Percentiles rank a stretch among this genome's conserved stretches.
Conservation (phyloP, 768 basidiomycete genomes). For the Pholiota molesta region DNA sequence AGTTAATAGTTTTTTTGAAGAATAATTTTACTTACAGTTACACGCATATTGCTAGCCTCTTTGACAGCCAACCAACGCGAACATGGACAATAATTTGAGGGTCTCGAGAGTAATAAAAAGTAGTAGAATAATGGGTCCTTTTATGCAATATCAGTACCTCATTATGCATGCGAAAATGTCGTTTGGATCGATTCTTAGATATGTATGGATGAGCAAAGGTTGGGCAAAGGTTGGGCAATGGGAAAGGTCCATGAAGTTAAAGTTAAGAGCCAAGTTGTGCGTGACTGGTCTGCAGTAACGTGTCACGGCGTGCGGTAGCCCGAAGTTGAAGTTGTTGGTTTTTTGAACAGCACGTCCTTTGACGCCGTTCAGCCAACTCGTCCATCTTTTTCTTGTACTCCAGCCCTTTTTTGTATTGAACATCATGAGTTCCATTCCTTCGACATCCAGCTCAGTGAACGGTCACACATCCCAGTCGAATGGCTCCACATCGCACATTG, state of each 20-base stretch:
- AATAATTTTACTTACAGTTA: background rate
- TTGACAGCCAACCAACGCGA: background rate
- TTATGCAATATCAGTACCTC: no score
- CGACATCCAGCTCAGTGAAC: slow-evolving; percentile 49
- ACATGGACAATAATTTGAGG: background rate
- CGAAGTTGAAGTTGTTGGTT: slow-evolving; percentile 4
- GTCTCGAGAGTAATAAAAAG: no score
- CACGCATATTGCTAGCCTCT: no score
- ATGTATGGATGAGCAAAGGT: no score
- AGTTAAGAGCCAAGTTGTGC: no score
- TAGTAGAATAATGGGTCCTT: no score
- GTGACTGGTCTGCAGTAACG: background rate
- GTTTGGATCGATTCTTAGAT: no score
- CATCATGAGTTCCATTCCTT: slow-evolving; percentile 40
- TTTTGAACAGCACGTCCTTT: slow-evolving; percentile 9
- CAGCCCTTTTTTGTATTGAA: slow-evolving; percentile 12
- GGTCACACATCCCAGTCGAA: slow-evolving; percentile 55
- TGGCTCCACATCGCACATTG: slow-evolving; percentile 45
- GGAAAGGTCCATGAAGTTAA: no score
- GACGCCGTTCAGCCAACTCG: slow-evolving; percentile 14
- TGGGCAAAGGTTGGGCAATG: no score
- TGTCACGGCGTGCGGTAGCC: slow-evolving; percentile 4
- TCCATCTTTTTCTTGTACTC: slow-evolving; percentile 16
- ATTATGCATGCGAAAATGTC: no score
- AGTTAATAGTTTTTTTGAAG: slow-evolving; percentile 37